Base-by-base conservation (phyloP, 2,329 filamentous ascomycete genomes). In the Chalaropsis ovoidea region DNA sequence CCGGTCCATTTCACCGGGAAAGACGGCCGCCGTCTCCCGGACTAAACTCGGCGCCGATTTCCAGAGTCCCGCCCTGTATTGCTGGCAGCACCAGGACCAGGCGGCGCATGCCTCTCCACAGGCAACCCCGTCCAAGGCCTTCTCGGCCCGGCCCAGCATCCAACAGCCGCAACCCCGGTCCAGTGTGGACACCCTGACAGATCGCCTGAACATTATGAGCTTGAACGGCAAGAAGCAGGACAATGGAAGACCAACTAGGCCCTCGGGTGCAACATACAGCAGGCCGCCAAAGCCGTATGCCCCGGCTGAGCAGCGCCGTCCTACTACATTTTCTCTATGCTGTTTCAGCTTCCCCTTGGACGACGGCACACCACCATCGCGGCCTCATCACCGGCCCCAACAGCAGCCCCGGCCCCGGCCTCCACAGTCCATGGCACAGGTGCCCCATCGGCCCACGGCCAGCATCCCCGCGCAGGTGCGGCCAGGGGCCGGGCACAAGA, bases 21-120 rank as follows among this genome's bases (percentile, higher is more conserved):
- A 67, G 65, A n/a, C 52, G 17, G 10, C 64, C 19, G 41, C 47
- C 22, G 22, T 56, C 19, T 52, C 62, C 47, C 15, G 52, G 27
- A 35, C 24, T 7, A 56, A 19, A 10, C 31, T 3, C 22, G 1
- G 22, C 27, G 13, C 31, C 71, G 24, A 70, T 68, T 5, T 76
- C 78, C 65, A 49, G 80, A 84, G 68, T 80, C 81, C 84, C 68
- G 79, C 76, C n/a, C 82, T 86, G 62, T 96, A 91, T 76, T 97
- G 93, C 79, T 96, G 89, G 88, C 91, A 96, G 74, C 94, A 99
- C 77, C 92, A 89, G 73, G 90, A 94, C 66, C 94, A 99, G 75
- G 90, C 90, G 65, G 72, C 73, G 70, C 64, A 66, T 45, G 71
- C 74, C 66, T 79, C 80, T 8, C 73, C 78, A 1, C 74, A 73